A percentile compares a stretch with the other conserved stretches of the same genome.
Conservation (phyloP, 345 rosid species). For the Cardamine occulta region DNA sequence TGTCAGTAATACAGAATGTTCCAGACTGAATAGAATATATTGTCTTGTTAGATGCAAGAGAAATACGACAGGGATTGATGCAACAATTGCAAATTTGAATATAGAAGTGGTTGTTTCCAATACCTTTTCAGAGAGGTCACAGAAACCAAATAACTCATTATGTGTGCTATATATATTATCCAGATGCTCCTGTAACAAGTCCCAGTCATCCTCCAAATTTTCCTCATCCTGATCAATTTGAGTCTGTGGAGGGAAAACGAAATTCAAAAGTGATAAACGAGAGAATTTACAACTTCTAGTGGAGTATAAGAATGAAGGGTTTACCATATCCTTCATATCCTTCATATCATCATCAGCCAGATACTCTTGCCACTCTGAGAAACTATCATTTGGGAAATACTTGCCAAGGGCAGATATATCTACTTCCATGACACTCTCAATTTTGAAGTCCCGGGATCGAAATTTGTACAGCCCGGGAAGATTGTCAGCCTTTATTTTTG, state of each 20-base stretch:
- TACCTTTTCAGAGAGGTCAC: constrained; percentile 63
- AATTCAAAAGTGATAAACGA: constrained; percentile 8
- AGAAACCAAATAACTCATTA: constrained; percentile 83
- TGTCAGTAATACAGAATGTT: constrained; percentile 53
- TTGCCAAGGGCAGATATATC: constrained; percentile 64
- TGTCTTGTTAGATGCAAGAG: constrained; percentile 25
- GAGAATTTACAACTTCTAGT: constrained; percentile 7
- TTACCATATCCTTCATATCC: constrained; percentile 47
- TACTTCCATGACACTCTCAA: constrained; percentile 75
- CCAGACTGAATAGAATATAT: constrained; percentile 59
- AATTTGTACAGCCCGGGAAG: constrained; percentile 69
- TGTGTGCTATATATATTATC: constrained; percentile 61
- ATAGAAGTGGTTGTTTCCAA: constrained; percentile 16
- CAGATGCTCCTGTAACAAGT: constrained; percentile 60
- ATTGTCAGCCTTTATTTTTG: constrained; percentile 59
- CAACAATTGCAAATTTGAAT: constrained; percentile 18
- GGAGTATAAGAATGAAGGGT: constrained; percentile 27
- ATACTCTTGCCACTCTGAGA: constrained; percentile 76
- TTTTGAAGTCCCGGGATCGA: constrained; percentile 74
- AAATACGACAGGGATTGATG: constrained; percentile 18
- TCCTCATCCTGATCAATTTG: constrained; percentile 51
- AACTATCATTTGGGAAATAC: constrained; percentile 63
- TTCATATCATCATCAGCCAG: constrained; percentile 62
- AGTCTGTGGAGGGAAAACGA: constrained; percentile 50
- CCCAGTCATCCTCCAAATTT: constrained; percentile 72